Evolutionary conservation across 768 basidiomycete species (phyloP), one percentile per base, ranked within the genome.

Genomic region (Boletus rubescentipes): DNA sequence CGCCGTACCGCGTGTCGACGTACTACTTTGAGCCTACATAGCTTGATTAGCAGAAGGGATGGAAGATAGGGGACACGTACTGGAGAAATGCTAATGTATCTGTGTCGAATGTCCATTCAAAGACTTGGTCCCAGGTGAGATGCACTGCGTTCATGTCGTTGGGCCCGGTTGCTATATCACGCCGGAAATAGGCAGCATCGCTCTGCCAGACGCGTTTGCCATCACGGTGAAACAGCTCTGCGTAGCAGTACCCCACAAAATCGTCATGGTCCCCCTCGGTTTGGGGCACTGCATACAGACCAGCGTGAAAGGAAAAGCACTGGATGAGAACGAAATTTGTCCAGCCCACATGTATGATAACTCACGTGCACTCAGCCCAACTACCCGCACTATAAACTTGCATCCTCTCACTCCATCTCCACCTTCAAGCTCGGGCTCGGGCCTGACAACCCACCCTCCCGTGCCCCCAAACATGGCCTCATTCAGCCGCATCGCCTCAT

Each of bases 381-480:
- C 65, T 37, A 81, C 64, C 42, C 75, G 70, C 15, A 65, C 72
- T 21, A 10, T 58, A 29, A 76, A 49, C 54, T 46, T 66, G 36
- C 53, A 38, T 20, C 10, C 61, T 26, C 31, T 40, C 16, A 26
- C 9, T 29, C 14, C 23, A 6, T 44, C 59, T 32, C 48, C 47
- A 32, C 62, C 26, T n/a, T 15, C 39, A 14, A n/a, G 70, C 54
- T 73, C 49, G 20, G 52, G 41, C 12, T 59, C 57, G 1, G 84
- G 83, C 58, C 81, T 82, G 32, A 74, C 64, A 1, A 82, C 77
- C 81, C 81, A 86, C 2, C 84, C 84, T 3, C 67, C 61, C 4
- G 75, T 79, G 0, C 80, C 84, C 0, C 75, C 74, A 61, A 85
- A 86, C 77, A 86, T 75, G 0, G 75, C 84, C 63, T 84, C 85